These are phyloP conservation scores for Chrysanthemum lavandulifolium DNA, from an alignment of 129 eudicot genomes.

Conservation along the genomic window DNA sequence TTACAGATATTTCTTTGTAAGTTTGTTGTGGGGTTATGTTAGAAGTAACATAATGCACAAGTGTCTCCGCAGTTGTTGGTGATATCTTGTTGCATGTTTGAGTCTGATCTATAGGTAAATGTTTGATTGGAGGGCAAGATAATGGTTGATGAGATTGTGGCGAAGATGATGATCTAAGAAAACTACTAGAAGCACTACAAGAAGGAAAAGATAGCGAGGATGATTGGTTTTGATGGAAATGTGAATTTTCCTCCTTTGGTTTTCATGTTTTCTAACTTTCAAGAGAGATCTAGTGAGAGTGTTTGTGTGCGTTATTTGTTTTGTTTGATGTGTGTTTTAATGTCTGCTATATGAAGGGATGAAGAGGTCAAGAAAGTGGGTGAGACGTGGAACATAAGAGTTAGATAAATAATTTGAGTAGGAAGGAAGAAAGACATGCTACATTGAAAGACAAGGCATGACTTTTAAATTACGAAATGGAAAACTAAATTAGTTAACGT, in stretches of 20 bases:
- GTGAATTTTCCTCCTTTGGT: slow-evolving; percentile 21
- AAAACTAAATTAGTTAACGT: too few species aligned
- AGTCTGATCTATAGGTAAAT: not conserved
- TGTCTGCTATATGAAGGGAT: slow-evolving; percentile 10
- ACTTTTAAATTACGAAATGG: too few species aligned
- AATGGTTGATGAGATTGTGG: not conserved
- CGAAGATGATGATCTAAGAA: slow-evolving; percentile 24
- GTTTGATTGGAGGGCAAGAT: slow-evolving; percentile 29
- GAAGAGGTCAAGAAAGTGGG: slow-evolving; percentile 23
- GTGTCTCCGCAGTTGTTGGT: slow-evolving; percentile 45
- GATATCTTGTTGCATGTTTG: slow-evolving; percentile 58
- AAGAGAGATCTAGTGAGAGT: not conserved
- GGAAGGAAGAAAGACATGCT: slow-evolving; percentile 21
- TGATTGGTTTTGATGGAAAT: slow-evolving; percentile 29
- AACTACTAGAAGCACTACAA: slow-evolving; percentile 29
- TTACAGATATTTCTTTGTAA: slow-evolving; percentile 60
- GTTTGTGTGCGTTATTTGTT: not conserved
- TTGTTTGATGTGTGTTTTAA: not conserved
- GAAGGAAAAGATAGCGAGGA: slow-evolving; percentile 18
- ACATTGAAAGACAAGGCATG: too few species aligned
- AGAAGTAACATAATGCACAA: slow-evolving; percentile 74
- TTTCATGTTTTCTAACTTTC: slow-evolving; percentile 20
- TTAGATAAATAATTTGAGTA: slow-evolving; percentile 24
- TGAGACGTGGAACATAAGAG: slow-evolving; percentile 30
- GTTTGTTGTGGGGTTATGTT: slow-evolving; percentile 83